phyloP scores from a whole-genome alignment of 805 yeast species.

The Metschnikowia cubensis region DNA sequence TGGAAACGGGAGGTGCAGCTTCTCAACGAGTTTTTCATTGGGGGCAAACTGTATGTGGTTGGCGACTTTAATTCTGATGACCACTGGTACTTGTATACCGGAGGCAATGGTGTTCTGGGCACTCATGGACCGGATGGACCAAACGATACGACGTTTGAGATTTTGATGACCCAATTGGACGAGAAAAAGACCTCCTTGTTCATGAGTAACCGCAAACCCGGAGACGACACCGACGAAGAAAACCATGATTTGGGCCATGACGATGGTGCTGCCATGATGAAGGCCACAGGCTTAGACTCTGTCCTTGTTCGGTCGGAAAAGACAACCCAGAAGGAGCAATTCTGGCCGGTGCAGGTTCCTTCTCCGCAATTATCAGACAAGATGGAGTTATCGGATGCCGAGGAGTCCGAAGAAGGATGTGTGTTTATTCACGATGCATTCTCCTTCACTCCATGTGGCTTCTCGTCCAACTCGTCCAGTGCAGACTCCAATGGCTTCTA shows the following conservation, averaged over 20 bases:
- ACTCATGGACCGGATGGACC: conserved; percentile 45
- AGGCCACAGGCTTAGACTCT: conserved; percentile 55
- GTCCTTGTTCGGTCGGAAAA: conserved; percentile 34
- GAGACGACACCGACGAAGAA: conserved; percentile 37
- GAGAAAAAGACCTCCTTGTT: conserved; percentile 56
- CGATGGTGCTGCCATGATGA: conserved; percentile 67
- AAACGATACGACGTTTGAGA: conserved; percentile 61
- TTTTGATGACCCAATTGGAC: conserved; percentile 83
- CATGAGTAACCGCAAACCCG: conserved; percentile 48
- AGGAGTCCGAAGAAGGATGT: conserved; percentile 1
- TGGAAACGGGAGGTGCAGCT: conserved; percentile 80
- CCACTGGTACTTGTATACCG: conserved; percentile 87
- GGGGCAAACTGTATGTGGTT: conserved; percentile 65
- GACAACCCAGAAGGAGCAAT: background rate
- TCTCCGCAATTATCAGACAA: conserved; percentile 32
- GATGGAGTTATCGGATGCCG: conserved; percentile 23
- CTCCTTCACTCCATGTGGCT: conserved; percentile 92
- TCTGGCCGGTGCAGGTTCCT: conserved; percentile 23
- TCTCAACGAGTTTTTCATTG: conserved; percentile 60
- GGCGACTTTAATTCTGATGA: conserved; percentile 73
- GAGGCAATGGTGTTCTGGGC: conserved; percentile 35
- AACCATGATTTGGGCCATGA: conserved; percentile 76
- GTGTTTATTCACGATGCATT: conserved; percentile 75
- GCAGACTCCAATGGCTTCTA: conserved; percentile 45
- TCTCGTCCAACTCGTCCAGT: conserved; percentile 78